These are phyloP conservation scores for Phytophthora gonapodyides DNA, from an alignment of 352 stramenopile species.

Conservation along the genomic window DNA sequence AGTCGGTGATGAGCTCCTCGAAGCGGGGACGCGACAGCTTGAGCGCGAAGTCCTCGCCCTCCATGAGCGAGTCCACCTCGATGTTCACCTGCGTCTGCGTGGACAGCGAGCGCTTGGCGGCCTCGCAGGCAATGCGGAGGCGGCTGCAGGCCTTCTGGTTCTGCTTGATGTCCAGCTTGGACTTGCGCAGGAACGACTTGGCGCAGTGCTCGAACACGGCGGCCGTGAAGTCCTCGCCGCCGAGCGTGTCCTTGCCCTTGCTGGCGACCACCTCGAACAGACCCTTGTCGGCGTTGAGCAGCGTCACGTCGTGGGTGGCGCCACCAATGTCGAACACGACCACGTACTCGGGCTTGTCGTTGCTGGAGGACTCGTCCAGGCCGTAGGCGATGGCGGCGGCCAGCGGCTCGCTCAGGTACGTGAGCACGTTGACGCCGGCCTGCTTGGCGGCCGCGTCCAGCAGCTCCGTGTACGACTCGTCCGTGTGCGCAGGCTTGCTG, in stretches of 20 bases:
- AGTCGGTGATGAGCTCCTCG: conserved; percentile 94
- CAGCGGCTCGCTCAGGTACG: conserved; percentile 98
- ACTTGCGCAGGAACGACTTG: conserved; percentile 95
- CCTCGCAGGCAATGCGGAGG: conserved; percentile 95
- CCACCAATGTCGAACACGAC: conserved; percentile 99
- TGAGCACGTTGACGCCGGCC: conserved; percentile 95
- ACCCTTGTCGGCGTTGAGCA: conserved; percentile 97
- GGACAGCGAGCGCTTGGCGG: conserved; percentile 97
- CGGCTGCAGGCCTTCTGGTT: conserved; percentile 96
- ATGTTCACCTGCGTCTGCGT: conserved; percentile 96
- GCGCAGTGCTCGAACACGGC: conserved; percentile 97
- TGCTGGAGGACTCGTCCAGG: conserved; percentile 92
- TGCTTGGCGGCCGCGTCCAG: conserved; percentile 81
- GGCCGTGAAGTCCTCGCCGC: conserved; percentile 97
- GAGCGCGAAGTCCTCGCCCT: conserved; percentile 97
- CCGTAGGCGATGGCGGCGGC: conserved; percentile 99
- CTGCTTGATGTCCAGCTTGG: conserved; percentile 91
- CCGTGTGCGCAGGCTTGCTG: conserved; percentile 72
- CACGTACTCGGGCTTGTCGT: conserved; percentile 92
- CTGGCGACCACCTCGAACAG: conserved; percentile 98
- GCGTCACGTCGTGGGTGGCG: conserved; percentile 96
- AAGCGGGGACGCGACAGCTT: conserved; percentile 97
- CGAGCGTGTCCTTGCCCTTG: conserved; percentile 95
- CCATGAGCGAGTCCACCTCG: conserved; percentile 97
- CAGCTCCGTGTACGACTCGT: conserved; percentile 77